Conservation (phyloP, 169 alveolate genomes). For the Plasmodium sp. region DNA sequence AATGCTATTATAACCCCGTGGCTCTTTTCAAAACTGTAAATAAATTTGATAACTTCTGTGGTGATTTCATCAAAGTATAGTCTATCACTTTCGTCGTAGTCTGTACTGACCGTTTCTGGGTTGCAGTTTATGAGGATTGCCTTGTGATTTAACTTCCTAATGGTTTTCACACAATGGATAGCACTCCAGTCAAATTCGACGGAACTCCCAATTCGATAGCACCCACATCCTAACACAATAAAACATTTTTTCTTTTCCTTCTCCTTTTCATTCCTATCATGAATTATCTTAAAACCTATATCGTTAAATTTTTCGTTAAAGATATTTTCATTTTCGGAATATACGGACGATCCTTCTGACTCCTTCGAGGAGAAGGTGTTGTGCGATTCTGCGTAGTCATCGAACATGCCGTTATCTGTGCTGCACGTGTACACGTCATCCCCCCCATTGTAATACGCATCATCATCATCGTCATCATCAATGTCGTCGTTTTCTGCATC, state of each 20-base stretch:
- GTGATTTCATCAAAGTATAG: slow-evolving; percentile 89
- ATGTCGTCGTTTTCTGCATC: neutral
- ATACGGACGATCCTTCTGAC: slow-evolving; percentile 11
- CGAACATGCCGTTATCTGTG: neutral
- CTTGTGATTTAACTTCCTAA: slow-evolving; percentile 79
- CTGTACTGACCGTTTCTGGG: slow-evolving; percentile 94
- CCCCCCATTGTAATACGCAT: neutral
- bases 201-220: slow-evolving; percentile 89
- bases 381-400: neutral
- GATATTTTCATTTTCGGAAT: slow-evolving; percentile 34
- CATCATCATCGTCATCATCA: neutral
- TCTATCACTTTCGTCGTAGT: slow-evolving; percentile 90
- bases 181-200: slow-evolving; percentile 94
- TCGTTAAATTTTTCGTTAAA: slow-evolving; percentile 60
- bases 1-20: slow-evolving; percentile 87
- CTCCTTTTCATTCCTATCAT: slow-evolving; percentile 64
- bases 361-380: slow-evolving; percentile 14
- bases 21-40: slow-evolving; percentile 84
- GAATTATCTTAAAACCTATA: slow-evolving; percentile 43
- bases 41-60: slow-evolving; percentile 82
- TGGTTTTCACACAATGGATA: slow-evolving; percentile 87
- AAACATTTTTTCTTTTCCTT: slow-evolving; percentile 52
- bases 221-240: slow-evolving; percentile 90
- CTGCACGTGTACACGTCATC: slow-evolving; percentile 4
- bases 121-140: slow-evolving; percentile 90